Evolutionary conservation across 2,329 filamentous ascomycete species (phyloP).

Genomic region (Huntiella moniliformis): DNA sequence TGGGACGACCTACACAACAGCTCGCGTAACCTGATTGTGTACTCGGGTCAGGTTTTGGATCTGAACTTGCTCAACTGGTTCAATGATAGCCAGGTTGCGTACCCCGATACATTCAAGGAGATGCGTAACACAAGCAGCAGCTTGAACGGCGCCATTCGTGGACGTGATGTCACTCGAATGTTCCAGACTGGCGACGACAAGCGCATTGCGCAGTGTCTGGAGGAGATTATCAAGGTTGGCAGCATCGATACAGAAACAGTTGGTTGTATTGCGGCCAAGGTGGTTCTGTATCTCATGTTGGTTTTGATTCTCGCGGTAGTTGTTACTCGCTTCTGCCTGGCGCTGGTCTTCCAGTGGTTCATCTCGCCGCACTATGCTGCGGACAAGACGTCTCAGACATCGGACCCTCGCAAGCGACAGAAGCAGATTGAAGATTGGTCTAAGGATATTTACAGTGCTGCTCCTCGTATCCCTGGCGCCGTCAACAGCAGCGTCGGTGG

Average conservation of each 20-base stretch:
- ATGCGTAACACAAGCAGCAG: conserved; percentile 48
- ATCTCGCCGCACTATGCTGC: conserved; percentile 72
- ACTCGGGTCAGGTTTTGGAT: conserved; percentile 85
- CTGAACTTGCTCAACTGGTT: conserved; percentile 81
- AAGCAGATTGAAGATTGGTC: conserved; percentile 96
- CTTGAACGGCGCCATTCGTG: conserved; percentile 46
- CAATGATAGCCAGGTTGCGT: conserved; percentile 58
- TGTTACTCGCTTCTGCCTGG: conserved; percentile 66
- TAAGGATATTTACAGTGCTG: conserved; percentile 89
- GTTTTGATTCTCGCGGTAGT: conserved; percentile 87
- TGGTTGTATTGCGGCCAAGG: conserved; percentile 91
- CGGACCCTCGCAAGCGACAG: conserved; percentile 65
- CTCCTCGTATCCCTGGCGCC: conserved; percentile 61
- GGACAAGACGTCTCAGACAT: conserved; percentile 63
- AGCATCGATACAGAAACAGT: conserved; percentile 91
- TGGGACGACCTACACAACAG: conserved; percentile 87
- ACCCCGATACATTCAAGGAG: conserved; percentile 61
- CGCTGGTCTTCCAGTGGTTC: conserved; percentile 92
- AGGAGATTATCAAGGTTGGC: conserved; percentile 89
- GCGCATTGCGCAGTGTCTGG: conserved; percentile 65
- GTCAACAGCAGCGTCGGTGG: conserved; percentile 43
- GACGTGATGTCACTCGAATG: conserved; percentile 73
- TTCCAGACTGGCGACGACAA: conserved; percentile 69
- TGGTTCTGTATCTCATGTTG: conserved; percentile 86
- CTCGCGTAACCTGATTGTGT: conserved; percentile 80